These are phyloP conservation scores for Boechera stricta DNA, from an alignment of 345 rosid genomes.

Conservation along the genomic window DNA sequence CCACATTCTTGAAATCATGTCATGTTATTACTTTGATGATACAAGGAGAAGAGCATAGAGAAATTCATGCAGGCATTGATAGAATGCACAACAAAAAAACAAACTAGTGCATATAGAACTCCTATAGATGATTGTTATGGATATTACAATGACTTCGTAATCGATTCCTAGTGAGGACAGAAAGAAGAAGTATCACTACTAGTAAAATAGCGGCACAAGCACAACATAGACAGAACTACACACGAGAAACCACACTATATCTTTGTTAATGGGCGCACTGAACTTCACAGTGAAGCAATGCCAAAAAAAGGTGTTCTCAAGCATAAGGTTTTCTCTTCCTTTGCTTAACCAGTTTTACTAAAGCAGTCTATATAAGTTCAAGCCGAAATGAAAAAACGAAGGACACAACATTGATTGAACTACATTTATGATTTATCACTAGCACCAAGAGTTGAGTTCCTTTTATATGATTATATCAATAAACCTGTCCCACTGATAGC, in stretches of 20 bases:
- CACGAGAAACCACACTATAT: neutral
- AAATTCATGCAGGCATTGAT: neutral
- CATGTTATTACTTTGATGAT: conserved; percentile 13
- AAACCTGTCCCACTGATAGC: neutral
- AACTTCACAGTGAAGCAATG: neutral
- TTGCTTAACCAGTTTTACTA: neutral
- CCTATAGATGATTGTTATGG: conserved; percentile 21
- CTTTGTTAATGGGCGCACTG: neutral
- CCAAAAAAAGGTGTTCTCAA: conserved; percentile 1
- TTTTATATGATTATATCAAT: neutral
- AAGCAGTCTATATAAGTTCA: neutral
- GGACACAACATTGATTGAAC: neutral
- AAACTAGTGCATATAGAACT: conserved; percentile 1
- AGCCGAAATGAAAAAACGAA: conserved; percentile 6
- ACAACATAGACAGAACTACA: conserved; percentile 18
- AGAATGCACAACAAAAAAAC: conserved; percentile 5
- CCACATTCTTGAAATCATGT: conserved; percentile 24
- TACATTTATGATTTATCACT: neutral
- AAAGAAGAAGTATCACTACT: neutral
- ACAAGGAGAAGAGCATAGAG: conserved; percentile 5
- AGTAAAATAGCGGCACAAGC: neutral
- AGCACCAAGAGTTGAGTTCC: neutral
- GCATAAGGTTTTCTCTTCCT: neutral
- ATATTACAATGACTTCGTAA: neutral
- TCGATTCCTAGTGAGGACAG: neutral